These are phyloP conservation scores for Collybia sp. DNA, from an alignment of 768 basidiomycete species.

Conservation along the genomic window DNA sequence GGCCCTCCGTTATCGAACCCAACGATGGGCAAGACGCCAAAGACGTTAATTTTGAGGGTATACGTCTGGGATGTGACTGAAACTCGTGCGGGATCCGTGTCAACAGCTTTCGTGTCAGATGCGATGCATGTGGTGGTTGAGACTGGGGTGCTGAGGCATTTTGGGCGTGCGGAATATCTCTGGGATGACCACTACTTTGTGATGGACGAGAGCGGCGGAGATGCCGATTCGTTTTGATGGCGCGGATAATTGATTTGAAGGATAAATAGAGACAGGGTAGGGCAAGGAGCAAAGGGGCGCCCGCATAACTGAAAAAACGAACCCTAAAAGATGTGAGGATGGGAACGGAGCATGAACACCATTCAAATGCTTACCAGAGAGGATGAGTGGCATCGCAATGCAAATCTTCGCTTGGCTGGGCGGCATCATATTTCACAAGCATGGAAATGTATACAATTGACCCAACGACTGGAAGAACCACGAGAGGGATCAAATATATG, in stretches of 20 bases:
- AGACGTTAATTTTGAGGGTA: no score
- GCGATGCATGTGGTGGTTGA: background rate
- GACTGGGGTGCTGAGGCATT: constrained; percentile 3
- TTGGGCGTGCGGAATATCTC: constrained; percentile 11
- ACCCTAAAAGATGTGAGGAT: constrained; percentile 34
- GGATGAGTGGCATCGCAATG: constrained; percentile 58
- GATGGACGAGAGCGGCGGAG: constrained; percentile 29
- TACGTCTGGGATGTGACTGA: no score
- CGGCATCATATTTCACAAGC: constrained; percentile 37
- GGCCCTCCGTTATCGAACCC: constrained; percentile 5
- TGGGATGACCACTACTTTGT: constrained; percentile 11
- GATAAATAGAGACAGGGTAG: constrained; percentile 52
- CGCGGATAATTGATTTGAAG: constrained; percentile 31
- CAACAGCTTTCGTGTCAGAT: no score
- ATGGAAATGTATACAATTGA: constrained; percentile 37
- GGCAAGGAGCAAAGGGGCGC: constrained; percentile 43
- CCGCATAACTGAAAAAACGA: constrained; percentile 61
- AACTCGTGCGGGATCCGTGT: no score
- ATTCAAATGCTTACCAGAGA: constrained; percentile 40
- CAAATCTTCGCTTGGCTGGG: constrained; percentile 44
- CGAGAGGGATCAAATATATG: constrained; percentile 36
- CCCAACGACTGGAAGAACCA: constrained; percentile 44
- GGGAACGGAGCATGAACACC: background rate
- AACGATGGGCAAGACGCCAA: constrained; percentile 7
- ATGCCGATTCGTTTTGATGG: constrained; percentile 29